Percentiles rank a stretch among this genome's conserved stretches.
Conservation (phyloP, 345 rosid genomes). For the Moricandia arvensis region DNA sequence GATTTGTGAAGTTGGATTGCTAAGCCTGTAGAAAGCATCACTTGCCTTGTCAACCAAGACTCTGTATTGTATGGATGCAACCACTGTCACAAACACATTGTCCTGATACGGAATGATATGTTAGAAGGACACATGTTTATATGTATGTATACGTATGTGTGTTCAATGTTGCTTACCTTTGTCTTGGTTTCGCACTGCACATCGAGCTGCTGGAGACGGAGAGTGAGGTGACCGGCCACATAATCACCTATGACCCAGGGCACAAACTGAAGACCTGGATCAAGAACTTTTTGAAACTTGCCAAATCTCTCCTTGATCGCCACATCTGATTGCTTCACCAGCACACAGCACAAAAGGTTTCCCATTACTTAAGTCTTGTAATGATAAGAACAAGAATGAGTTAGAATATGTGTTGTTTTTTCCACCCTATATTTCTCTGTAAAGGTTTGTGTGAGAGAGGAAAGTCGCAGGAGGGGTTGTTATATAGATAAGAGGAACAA, state of each 20-base stretch:
- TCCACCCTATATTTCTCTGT: conserved; percentile 2
- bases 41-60: conserved; percentile 50
- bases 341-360: conserved; percentile 48
- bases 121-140: background rate
- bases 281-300: conserved; percentile 50
- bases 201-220: conserved; percentile 65
- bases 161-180: conserved; percentile 39
- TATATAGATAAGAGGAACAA: conserved; percentile 18
- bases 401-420: background rate
- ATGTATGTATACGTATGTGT: background rate
- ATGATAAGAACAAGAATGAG: conserved; percentile 3
- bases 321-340: conserved; percentile 61
- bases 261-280: conserved; percentile 62
- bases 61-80: conserved; percentile 57
- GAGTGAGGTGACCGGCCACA: conserved; percentile 53
- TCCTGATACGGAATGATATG: conserved; percentile 35
- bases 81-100: conserved; percentile 60
- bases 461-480: background rate
- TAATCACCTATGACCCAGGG: conserved; percentile 61
- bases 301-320: conserved; percentile 66
- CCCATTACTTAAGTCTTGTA: conserved; percentile 43
- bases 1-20: conserved; percentile 50
- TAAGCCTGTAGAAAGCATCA: conserved; percentile 64
- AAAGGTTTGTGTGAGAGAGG: conserved; percentile 15
- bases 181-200: conserved; percentile 74